These are phyloP conservation scores for Vitis hybrid DNA, from an alignment of 177 flowering plant genomes.

Conservation along the genomic window DNA sequence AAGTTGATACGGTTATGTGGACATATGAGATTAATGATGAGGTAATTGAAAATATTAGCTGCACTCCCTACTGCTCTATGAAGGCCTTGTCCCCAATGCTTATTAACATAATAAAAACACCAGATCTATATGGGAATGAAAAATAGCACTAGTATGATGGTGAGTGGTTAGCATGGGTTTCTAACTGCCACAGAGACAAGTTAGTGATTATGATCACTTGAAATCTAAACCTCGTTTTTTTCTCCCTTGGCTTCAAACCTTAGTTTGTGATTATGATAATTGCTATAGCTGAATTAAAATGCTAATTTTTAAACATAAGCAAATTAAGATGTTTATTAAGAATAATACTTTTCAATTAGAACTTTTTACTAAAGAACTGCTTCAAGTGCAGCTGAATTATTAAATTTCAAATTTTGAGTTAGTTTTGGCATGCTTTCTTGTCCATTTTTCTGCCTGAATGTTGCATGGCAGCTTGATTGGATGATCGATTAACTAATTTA, in stretches of 20 bases:
- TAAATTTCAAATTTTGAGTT: neutral
- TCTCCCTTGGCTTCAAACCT: neutral
- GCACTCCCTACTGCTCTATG: no score
- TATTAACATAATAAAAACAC: no score
- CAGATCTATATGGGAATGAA: no score
- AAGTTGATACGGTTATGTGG: no score
- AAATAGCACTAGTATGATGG: no score
- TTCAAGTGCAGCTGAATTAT: neutral
- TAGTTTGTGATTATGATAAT: neutral
- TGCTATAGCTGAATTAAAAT: neutral
- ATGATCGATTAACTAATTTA: slow-evolving; percentile 13
- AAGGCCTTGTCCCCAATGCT: no score
- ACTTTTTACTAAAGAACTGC: neutral
- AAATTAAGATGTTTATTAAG: neutral
- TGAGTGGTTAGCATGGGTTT: no score
- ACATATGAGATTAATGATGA: no score
- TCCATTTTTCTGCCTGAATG: neutral
- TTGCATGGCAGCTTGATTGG: slow-evolving; percentile 5
- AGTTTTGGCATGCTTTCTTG: neutral
- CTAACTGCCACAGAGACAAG: no score
- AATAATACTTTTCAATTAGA: neutral
- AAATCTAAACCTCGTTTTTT: neutral
- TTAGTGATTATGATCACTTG: no score
- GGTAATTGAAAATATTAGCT: no score
- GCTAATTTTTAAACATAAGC: no score